Conservation (phyloP, 1,139 yeast genomes). For the Chernovozyma aurita region DNA sequence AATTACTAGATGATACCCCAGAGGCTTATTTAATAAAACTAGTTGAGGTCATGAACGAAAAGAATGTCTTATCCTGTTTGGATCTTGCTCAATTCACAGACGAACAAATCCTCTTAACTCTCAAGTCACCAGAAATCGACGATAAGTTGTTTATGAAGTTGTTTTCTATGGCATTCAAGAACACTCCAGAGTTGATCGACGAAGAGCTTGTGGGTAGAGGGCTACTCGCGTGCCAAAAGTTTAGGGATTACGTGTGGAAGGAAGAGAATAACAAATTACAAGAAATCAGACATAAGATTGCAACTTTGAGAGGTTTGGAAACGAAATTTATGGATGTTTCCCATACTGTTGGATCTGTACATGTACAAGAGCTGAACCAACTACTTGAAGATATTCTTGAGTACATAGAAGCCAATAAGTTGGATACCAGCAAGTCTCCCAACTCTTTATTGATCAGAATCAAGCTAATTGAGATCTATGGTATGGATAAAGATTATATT, state of each 20-base stretch:
- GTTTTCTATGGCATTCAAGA: too few species aligned
- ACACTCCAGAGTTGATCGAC: constrained; percentile 15
- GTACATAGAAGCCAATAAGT: constrained; percentile 17
- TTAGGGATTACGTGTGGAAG: not conserved
- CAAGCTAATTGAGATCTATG: constrained; percentile 31
- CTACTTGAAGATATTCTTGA: not conserved
- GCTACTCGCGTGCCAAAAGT: not conserved
- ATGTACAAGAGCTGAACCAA: too few species aligned
- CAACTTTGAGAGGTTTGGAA: too few species aligned
- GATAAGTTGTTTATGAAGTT: constrained; percentile 15
- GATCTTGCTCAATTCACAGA: not conserved
- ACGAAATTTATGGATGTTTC: too few species aligned
- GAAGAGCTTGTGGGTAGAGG: constrained; percentile 12
- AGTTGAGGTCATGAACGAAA: not conserved
- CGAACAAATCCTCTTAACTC: not conserved
- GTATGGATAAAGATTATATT: constrained; percentile 29
- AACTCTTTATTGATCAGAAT: constrained; percentile 25
- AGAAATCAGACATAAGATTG: too few species aligned
- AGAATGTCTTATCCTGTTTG: not conserved
- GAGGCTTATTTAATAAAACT: not conserved
- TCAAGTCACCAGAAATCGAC: constrained; percentile 1
- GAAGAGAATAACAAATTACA: too few species aligned
- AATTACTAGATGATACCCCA: not conserved
- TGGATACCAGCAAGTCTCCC: constrained; percentile 23
- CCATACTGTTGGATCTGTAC: too few species aligned